Base-by-base conservation (phyloP, 108 stramenopile genomes). In the Nitzschia palea region DNA sequence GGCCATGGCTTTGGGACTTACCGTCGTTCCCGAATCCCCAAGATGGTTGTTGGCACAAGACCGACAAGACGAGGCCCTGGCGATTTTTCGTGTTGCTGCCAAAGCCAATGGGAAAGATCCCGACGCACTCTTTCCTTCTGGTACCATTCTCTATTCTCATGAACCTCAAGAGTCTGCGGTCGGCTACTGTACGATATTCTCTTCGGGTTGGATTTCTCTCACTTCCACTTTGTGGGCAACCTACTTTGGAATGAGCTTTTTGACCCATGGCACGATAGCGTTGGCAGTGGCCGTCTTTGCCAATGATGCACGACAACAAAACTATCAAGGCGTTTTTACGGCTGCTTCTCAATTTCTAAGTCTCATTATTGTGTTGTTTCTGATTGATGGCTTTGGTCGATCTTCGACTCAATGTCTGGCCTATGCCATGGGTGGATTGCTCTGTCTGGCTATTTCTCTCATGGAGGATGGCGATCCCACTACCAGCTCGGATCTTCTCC, bases 11-110 rank as follows among this genome's bases (percentile, higher is more conserved):
- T 5, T 85, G 10, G 83, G 79, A 0, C 23, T 55, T 12, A 69
- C 31, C 20, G 65, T 76, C 22, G 84, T 88, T 22, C 91, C 91
- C n/a, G 91, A 92, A 66, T 80, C 77, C 23, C 91, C 91, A 0
- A 63, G 86, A 29, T 86, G 85, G 85, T 59, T 81, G 10, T 28
- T 78, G 1, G 32, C 65, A 20, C 20, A 57, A 34, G 75, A 76
- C 22, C 65, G 59, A 44, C 40, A 70, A 28, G 80, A 84, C 0
- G 67, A 73, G 50, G 83, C 83, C 45, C 17, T 77, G 42, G 48
- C 15, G 1, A 45, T 71, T 20, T 45, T 77, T 35, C 36, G 61
- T 23, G 37, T 28, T 20, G 78, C 61, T 10, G 73, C 68, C 30
- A 25, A 34, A 20, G 35, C 28, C 20, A 77, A 78, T 62, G 42